Evolutionary conservation across 2,329 filamentous ascomycete genomes (phyloP).

Genomic region (Exserohilum rostratum): DNA sequence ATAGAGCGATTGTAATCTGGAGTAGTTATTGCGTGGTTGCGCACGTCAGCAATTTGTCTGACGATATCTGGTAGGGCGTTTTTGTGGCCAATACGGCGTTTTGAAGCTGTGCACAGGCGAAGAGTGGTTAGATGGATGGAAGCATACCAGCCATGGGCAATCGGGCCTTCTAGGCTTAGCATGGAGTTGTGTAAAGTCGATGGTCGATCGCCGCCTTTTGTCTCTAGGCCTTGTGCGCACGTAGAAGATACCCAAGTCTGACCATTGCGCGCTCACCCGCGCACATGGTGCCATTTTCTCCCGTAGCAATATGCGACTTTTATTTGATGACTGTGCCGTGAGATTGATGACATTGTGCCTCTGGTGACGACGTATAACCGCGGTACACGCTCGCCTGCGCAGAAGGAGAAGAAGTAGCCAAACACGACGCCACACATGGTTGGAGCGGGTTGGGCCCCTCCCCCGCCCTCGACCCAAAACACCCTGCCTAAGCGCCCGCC

Average conservation of each 20-base stretch:
- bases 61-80: constrained; percentile 6
- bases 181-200: not conserved
- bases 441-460: too few relatives aligned
- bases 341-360: not conserved
- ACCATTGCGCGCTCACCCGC: not conserved
- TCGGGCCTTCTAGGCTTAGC: constrained; percentile 2
- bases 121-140: constrained; percentile 1
- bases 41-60: not conserved
- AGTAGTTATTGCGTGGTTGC: constrained; percentile 1
- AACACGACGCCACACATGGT: not conserved
- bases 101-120: not conserved
- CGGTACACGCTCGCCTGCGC: not conserved
- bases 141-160: not conserved
- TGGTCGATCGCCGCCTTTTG: constrained; percentile 1
- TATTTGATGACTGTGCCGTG: not conserved
- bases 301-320: not conserved
- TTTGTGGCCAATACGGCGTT: constrained; percentile 2
- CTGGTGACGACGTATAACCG: not conserved
- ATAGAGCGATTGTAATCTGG: constrained; percentile 3
- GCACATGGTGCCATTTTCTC: not conserved
- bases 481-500: constrained; percentile 15
- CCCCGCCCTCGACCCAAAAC: not conserved
- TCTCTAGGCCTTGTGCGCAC: not conserved
- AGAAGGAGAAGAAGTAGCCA: not conserved
- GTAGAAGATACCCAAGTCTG: constrained; percentile 8